Conservation (phyloP, 208 protist species). For the Phytomonas francai region DNA sequence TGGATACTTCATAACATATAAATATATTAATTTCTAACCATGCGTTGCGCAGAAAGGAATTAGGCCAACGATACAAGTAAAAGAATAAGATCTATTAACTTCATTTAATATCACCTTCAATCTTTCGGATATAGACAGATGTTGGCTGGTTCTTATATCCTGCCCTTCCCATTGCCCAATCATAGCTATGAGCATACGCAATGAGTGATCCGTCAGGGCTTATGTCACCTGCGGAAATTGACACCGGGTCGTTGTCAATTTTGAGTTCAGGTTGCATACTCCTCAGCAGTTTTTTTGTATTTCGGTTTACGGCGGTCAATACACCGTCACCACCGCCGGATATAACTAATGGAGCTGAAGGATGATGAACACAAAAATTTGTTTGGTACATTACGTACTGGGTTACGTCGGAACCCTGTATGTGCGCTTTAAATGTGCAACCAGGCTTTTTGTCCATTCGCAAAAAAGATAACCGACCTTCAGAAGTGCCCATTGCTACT, state of each 20-base stretch:
- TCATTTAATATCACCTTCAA: not conserved
- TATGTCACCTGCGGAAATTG: constrained; percentile 71
- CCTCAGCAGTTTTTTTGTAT: constrained; percentile 25
- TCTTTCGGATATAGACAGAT: constrained; percentile 28
- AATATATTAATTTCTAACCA: constrained; percentile 9
- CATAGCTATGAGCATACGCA: constrained; percentile 78
- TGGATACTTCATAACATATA: not conserved
- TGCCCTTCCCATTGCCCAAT: constrained; percentile 74
- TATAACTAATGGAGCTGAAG: constrained; percentile 26
- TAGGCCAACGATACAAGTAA: not conserved
- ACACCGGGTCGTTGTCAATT: constrained; percentile 30
- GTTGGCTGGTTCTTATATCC: constrained; percentile 44
- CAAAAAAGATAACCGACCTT: constrained; percentile 64
- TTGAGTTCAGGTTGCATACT: constrained; percentile 21
- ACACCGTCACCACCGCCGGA: constrained; percentile 69
- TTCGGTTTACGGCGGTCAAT: constrained; percentile 33
- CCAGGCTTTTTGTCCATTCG: constrained; percentile 24
- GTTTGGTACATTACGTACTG: constrained; percentile 45
- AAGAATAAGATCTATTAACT: constrained; percentile 11
- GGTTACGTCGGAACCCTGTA: constrained; percentile 19
- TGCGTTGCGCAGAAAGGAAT: not conserved
- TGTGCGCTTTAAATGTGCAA: constrained; percentile 72
- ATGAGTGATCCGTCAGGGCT: constrained; percentile 46
- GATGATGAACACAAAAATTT: constrained; percentile 73
- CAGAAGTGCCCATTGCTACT: constrained; percentile 57